phyloP scores from a whole-genome alignment of 1,284 basidiomycete genomes.

The Trichosporon sp. region DNA sequence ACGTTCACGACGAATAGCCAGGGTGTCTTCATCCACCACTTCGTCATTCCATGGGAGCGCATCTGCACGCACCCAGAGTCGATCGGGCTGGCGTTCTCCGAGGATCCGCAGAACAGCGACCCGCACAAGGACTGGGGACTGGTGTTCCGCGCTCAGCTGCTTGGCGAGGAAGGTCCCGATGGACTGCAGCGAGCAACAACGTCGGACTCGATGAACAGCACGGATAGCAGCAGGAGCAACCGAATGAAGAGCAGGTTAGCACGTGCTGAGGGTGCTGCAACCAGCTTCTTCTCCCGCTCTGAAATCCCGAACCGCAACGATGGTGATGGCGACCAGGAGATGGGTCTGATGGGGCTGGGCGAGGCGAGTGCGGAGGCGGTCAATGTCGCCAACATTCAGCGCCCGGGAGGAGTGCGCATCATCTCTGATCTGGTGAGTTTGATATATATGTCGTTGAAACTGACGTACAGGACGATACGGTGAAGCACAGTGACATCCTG shows the following conservation, averaged over 20 bases:
- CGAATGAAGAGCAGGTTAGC: not conserved
- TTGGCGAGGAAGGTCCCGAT: conserved; percentile 26
- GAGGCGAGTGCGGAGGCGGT: conserved; percentile 31
- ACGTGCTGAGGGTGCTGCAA: conserved; percentile 19
- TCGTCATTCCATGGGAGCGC: conserved; percentile 68
- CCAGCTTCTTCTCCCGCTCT: conserved; percentile 24
- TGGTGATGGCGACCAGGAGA: conserved; percentile 31
- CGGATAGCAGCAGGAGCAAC: not conserved
- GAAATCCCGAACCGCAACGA: conserved; percentile 32
- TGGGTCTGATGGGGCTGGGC: conserved; percentile 37
- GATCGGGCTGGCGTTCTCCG: conserved; percentile 65
- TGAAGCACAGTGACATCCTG: conserved; percentile 76
- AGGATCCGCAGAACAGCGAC: conserved; percentile 46
- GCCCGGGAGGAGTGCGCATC: conserved; percentile 63
- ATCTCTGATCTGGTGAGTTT: conserved; percentile 74
- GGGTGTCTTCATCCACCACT: conserved; percentile 69
- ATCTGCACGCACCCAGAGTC: conserved; percentile 66
- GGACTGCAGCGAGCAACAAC: conserved; percentile 20
- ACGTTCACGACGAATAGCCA: conserved; percentile 66
- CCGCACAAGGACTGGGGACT: conserved; percentile 54
- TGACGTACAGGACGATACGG: conserved; percentile 72
- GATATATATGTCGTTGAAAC: not conserved
- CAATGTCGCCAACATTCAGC: conserved; percentile 36
- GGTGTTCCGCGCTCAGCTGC: conserved; percentile 34
- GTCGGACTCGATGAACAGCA: conserved; percentile 9